Conservation (phyloP, 2,329 filamentous ascomycete genomes). For the Thelonectria rubi region DNA sequence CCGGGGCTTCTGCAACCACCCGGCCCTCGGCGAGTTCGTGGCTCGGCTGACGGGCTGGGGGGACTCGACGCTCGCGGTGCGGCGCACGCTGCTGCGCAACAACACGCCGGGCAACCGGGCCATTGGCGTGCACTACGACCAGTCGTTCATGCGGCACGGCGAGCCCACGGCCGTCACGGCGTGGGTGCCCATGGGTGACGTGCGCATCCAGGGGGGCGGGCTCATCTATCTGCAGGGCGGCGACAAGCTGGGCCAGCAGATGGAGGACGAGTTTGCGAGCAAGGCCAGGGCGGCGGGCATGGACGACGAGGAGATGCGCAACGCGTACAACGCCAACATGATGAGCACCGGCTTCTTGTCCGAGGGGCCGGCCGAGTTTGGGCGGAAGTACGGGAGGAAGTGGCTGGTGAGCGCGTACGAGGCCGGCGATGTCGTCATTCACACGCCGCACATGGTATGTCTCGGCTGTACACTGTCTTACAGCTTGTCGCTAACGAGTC, state of each 20-base stretch:
- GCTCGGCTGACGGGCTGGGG: slow-evolving; percentile 63
- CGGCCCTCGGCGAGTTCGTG: slow-evolving; percentile 58
- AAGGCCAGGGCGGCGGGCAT: slow-evolving; percentile 60
- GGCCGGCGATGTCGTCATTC: slow-evolving; percentile 54
- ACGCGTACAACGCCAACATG: slow-evolving; percentile 69
- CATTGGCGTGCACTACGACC: slow-evolving; percentile 69
- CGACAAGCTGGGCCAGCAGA: slow-evolving; percentile 53
- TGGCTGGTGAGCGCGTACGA: slow-evolving; percentile 54
- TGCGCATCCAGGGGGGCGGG: slow-evolving; percentile 63
- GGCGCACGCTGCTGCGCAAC: slow-evolving; percentile 63
- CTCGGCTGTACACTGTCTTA: not conserved
- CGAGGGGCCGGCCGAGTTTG: slow-evolving; percentile 56
- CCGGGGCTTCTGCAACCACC: slow-evolving; percentile 59
- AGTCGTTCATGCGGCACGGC: slow-evolving; percentile 65
- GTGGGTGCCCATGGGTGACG: slow-evolving; percentile 66
- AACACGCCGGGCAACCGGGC: slow-evolving; percentile 65
- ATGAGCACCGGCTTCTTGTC: slow-evolving; percentile 63
- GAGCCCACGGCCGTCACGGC: slow-evolving; percentile 65
- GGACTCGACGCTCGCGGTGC: slow-evolving; percentile 51
- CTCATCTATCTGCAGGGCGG: slow-evolving; percentile 65
- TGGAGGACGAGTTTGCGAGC: slow-evolving; percentile 59
- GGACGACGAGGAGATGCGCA: slow-evolving; percentile 60
- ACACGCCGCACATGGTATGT: slow-evolving; percentile 48
- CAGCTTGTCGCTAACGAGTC: slow-evolving; percentile 2
- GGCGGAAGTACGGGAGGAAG: slow-evolving; percentile 37